Evolutionary conservation across 352 stramenopile genomes (phyloP).

Genomic region (Phytophthora foliorum): DNA sequence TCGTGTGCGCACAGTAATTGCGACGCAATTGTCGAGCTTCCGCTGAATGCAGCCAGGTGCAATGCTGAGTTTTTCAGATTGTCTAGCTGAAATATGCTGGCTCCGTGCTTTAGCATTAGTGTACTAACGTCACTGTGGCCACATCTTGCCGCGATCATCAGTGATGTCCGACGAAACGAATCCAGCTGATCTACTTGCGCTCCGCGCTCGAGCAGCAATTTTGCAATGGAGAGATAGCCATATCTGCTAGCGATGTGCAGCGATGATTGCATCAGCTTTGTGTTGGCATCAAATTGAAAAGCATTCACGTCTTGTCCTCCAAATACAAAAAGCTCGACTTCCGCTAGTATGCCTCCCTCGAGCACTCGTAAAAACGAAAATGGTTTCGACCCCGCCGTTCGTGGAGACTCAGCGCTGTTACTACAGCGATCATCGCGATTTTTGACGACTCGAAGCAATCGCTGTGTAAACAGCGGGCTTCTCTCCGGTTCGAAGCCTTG

Average conservation of each 20-base stretch:
- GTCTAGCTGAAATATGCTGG: conserved; percentile 60
- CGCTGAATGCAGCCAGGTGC: conserved; percentile 74
- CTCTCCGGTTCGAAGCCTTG: conserved; percentile 63
- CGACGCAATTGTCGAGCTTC: conserved; percentile 46
- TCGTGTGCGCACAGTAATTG: conserved; percentile 61
- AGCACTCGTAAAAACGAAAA: conserved; percentile 66
- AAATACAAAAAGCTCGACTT: conserved; percentile 75
- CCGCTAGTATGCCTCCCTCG: conserved; percentile 46
- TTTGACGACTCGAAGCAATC: conserved; percentile 43
- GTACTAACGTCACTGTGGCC: conserved; percentile 60
- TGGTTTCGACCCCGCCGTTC: conserved; percentile 23
- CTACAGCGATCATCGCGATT: conserved; percentile 40
- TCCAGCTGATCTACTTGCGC: conserved; percentile 58
- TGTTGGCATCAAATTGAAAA: conserved; percentile 42
- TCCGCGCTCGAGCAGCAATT: conserved; percentile 58
- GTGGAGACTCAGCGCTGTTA: conserved; percentile 36
- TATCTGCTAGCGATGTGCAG: conserved; percentile 68
- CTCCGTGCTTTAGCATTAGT: conserved; percentile 52
- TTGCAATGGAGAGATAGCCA: conserved; percentile 50
- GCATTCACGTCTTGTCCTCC: conserved; percentile 71
- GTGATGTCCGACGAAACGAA: conserved; percentile 60
- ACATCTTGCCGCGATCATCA: conserved; percentile 69
- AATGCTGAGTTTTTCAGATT: conserved; percentile 75
- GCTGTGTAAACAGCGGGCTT: conserved; percentile 67
- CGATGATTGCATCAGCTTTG: conserved; percentile 49